phyloP scores from a whole-genome alignment of 1,284 basidiomycete species.

The Boletus mariae region DNA sequence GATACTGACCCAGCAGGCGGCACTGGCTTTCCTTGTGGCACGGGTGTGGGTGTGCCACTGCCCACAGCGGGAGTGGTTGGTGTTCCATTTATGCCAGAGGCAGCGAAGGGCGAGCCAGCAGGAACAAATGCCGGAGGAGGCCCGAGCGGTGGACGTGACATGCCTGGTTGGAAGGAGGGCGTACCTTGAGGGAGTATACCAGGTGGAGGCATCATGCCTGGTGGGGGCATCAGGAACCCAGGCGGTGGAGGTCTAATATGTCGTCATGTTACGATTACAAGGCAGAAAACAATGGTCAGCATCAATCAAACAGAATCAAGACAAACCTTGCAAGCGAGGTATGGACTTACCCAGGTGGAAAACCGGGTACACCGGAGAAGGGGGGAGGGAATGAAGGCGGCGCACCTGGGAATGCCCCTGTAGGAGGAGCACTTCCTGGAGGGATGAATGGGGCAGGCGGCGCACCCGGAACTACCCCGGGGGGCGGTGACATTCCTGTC shows the following conservation, averaged over 20 bases:
- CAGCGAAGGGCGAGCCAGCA: slow-evolving; percentile 26
- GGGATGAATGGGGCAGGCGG: slow-evolving; percentile 35
- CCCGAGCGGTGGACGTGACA: slow-evolving; percentile 35
- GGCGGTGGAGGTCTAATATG: slow-evolving; percentile 41
- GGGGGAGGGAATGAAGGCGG: slow-evolving; percentile 35
- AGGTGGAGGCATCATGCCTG: slow-evolving; percentile 34
- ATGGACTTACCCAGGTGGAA: slow-evolving; percentile 47
- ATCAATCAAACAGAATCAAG: slow-evolving; percentile 6
- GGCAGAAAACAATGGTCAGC: slow-evolving; percentile 17
- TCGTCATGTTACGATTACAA: slow-evolving; percentile 14
- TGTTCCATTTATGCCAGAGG: slow-evolving; percentile 17
- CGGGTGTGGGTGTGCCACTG: slow-evolving; percentile 23
- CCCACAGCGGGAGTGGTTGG: slow-evolving; percentile 13
- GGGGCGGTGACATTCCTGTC: slow-evolving; percentile 42
- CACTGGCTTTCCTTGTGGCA: slow-evolving; percentile 15
- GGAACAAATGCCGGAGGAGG: slow-evolving; percentile 38
- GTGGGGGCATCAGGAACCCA: slow-evolving; percentile 41
- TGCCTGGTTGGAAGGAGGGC: slow-evolving; percentile 40
- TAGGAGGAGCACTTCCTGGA: slow-evolving; percentile 32
- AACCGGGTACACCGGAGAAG: slow-evolving; percentile 40
- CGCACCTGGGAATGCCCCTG: slow-evolving; percentile 33
- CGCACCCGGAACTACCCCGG: slow-evolving; percentile 37
- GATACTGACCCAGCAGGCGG: slow-evolving; percentile 20
- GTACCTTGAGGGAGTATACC: slow-evolving; percentile 37
- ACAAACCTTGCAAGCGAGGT: slow-evolving; percentile 27